Percentiles rank a stretch among this genome's conserved stretches.
Evolutionary conservation across 1,139 yeast genomes (phyloP).

Genomic region (Kluyveromyces sp.): DNA sequence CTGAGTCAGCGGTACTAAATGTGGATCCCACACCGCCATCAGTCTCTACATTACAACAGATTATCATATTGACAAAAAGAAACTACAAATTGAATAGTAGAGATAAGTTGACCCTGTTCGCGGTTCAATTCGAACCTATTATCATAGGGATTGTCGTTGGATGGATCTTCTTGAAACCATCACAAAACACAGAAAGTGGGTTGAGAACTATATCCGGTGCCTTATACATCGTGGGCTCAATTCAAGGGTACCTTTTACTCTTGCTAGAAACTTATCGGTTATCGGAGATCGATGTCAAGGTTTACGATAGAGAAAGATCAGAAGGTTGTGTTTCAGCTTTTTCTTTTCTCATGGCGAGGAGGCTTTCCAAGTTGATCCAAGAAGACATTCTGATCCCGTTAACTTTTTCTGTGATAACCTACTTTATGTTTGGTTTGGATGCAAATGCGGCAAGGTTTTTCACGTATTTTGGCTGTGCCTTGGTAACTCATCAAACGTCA

Average conservation of each 20-base stretch:
- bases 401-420: slow-evolving; percentile 53
- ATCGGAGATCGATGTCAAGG: slow-evolving; percentile 58
- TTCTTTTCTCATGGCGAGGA: slow-evolving; percentile 62
- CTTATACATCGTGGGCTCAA: slow-evolving; percentile 56
- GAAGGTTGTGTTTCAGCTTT: slow-evolving; percentile 51
- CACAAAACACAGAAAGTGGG: slow-evolving; percentile 50
- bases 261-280: slow-evolving; percentile 69
- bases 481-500: slow-evolving; percentile 43
- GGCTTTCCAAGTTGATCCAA: slow-evolving; percentile 55
- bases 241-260: slow-evolving; percentile 63
- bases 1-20: slow-evolving; percentile 10
- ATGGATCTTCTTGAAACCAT: slow-evolving; percentile 70
- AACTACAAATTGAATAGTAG: slow-evolving; percentile 49
- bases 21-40: slow-evolving; percentile 23
- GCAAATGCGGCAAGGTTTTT: slow-evolving; percentile 47
- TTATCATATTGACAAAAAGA: slow-evolving; percentile 49
- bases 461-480: slow-evolving; percentile 50
- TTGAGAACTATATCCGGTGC: slow-evolving; percentile 59
- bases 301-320: slow-evolving; percentile 66
- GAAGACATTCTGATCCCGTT: slow-evolving; percentile 67
- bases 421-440: slow-evolving; percentile 73
- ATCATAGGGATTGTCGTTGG: slow-evolving; percentile 59
- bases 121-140: slow-evolving; percentile 49
- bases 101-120: slow-evolving; percentile 50
- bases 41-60: slow-evolving; percentile 43